Percentiles rank a stretch among this genome's conserved stretches.
Evolutionary conservation across 495 filamentous ascomycete species (phyloP).

Genomic region (Penicillium fimorum): DNA sequence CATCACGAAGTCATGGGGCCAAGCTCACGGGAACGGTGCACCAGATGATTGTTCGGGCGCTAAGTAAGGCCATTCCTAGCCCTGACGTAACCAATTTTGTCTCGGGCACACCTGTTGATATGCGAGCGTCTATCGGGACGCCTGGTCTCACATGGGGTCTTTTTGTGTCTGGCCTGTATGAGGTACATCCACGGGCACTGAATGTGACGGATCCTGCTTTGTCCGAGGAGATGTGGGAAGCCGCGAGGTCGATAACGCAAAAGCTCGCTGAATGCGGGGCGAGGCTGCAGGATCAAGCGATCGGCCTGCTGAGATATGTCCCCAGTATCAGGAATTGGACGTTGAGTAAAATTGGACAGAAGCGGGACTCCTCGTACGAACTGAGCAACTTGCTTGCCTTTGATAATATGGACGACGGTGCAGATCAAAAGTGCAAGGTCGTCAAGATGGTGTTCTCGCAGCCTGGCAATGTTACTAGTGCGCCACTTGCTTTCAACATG

Average conservation of each 20-base stretch:
- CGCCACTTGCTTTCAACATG: conserved; percentile 26
- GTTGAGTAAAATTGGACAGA: conserved; percentile 20
- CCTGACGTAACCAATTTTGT: conserved; percentile 21
- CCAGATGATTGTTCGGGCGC: conserved; percentile 23
- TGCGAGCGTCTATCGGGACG: conserved; percentile 21
- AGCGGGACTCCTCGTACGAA: conserved; percentile 28
- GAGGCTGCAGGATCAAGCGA: conserved; percentile 25
- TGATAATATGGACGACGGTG: conserved; percentile 11
- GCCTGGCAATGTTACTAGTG: conserved; percentile 26
- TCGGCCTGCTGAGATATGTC: conserved; percentile 26
- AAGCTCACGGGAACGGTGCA: conserved; percentile 25
- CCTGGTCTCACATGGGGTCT: conserved; percentile 22
- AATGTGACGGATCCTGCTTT: conserved; percentile 4
- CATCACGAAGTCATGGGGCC: conserved; percentile 16
- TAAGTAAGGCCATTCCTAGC: conserved; percentile 20
- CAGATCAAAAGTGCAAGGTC: conserved; percentile 15
- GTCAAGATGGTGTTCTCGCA: conserved; percentile 32
- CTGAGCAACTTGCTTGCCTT: conserved; percentile 31
- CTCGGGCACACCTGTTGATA: conserved; percentile 26
- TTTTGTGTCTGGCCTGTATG: conserved; percentile 18
- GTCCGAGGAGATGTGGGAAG: conserved; percentile 21
- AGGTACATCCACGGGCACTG: conserved; percentile 12
- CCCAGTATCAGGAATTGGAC: conserved; percentile 26
- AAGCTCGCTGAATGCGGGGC: conserved; percentile 19
- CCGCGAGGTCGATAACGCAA: conserved; percentile 21